Evolutionary conservation across 2,329 filamentous ascomycete species (phyloP), one percentile per base, ranked within the genome.

Genomic region (Cordyceps fumosorosea): DNA sequence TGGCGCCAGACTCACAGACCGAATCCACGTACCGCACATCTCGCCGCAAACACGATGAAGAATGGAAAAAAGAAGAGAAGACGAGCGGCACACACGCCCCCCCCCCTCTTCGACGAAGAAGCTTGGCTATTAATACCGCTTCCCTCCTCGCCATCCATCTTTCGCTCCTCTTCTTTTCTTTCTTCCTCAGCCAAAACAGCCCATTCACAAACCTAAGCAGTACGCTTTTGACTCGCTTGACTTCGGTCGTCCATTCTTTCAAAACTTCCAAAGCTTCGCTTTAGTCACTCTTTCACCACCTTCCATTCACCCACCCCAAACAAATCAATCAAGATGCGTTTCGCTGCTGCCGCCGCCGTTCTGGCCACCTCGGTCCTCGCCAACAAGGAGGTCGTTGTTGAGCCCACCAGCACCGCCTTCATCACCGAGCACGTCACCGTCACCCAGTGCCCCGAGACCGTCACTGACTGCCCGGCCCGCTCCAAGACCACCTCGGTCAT

Each of bases 241-340:
- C 79, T 77, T 80, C 79, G 80, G 80, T 83, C 80, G 80, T 83
- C 80, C 80, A 82, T 75, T 83, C 80, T 80, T 82, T 81, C 70
- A 72, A 66, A 64, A 69, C 61, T 62, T 61, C 66, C 68, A 74
- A 72, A 72, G 69, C 70, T 68, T 63, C 60, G 69, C 71, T 72
- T 72, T 65, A 70, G 63, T 64, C 62, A 60, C 56, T 60, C 65
- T 66, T 71, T 70, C 65, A 69, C 69, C 69, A 10, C 68, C 67
- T 69, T 68, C 62, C 66, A 68, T 66, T 69, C 68, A 70, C 26
- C 69, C 22, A 71, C 70, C 69, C 68, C 67, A 66, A 66, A 66
- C 62, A 68, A 71, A 71, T 60, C 74, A 66, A 68, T 79, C 83
- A 86, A 85, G 71, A 87, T 87, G 84, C 82, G 82, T 83, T 85